Base-by-base conservation (phyloP, 163 green algal species). In the Scenedesmus sp. region DNA sequence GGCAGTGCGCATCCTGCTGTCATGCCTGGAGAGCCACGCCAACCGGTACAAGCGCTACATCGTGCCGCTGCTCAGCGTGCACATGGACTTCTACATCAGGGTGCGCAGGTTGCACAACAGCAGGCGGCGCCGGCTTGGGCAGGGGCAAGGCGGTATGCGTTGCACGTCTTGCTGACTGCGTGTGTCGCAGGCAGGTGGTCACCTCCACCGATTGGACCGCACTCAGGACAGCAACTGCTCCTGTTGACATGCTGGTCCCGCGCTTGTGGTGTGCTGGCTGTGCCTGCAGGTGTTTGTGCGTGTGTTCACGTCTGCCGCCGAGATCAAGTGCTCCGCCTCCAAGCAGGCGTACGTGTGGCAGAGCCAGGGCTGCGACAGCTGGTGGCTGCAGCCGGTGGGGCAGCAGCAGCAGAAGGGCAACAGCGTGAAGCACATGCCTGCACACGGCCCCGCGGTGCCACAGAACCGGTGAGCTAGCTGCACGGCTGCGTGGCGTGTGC, bases 31-130 rank as follows among this genome's bases (percentile, higher is more conserved):
- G 93, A 90, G 78, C 22, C 94, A 97, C 73, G 95, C 95, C 1
- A 92, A 92, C 87, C 94, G 97, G 43, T 97, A 99, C 94, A 99
- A 99, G 96, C 95, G 97, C 1, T 92, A 98, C 95, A 99, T 99
- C 86, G 93, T 96, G 37, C 98, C 98, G 0, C 85, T 99, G 87
- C 91, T 99, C n/a, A 98, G 93, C 0, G 86, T 99, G 6, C 98
- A 94, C 37, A 96, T 99, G 76, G 98, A 99, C 93, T 99, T 99
- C 89, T 99, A 99, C 91, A 93, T 99, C 35, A 97, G 98, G 30
- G 93, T 99, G 12, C 61, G 85, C 12, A 10, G 10, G 49, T 10
- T 56, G 7, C 10, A 10, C 49, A 10, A 61, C 51, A 61, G 51
- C 51, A 61, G n/a, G n/a, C n/a, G n/a, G n/a, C n/a, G n/a, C n/a